These are phyloP conservation scores for Crithidia expoeki DNA, from an alignment of 208 protist genomes.

Conservation along the genomic window DNA sequence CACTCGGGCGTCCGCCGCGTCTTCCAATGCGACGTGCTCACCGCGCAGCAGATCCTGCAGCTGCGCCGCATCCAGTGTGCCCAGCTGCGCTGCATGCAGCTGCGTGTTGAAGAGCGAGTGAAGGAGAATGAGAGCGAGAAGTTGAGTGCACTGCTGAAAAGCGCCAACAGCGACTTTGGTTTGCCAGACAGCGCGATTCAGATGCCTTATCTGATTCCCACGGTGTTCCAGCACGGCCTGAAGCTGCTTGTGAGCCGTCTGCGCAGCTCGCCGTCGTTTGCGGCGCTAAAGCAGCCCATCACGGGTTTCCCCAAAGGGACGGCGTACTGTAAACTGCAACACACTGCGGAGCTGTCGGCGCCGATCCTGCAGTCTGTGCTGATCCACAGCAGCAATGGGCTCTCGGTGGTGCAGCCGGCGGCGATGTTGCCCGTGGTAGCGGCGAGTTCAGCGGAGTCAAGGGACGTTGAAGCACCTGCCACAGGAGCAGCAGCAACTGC, in stretches of 20 bases:
- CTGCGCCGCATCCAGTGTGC: slow-evolving; percentile 77
- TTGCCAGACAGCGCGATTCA: slow-evolving; percentile 43
- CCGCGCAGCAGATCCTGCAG: slow-evolving; percentile 66
- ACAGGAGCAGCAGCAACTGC: slow-evolving; percentile 1
- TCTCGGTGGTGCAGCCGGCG: slow-evolving; percentile 8
- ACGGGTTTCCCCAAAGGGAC: slow-evolving; percentile 19
- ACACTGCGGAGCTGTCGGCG: slow-evolving; percentile 7
- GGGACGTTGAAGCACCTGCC: not conserved
- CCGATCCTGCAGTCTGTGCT: slow-evolving; percentile 54
- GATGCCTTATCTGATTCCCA: slow-evolving; percentile 48
- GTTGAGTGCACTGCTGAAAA: slow-evolving; percentile 37
- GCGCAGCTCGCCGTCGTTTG: slow-evolving; percentile 26
- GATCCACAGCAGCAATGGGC: slow-evolving; percentile 59
- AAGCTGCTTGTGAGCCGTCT: slow-evolving; percentile 47
- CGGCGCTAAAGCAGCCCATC: slow-evolving; percentile 5
- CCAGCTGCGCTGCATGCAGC: slow-evolving; percentile 57
- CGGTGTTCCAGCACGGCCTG: slow-evolving; percentile 55
- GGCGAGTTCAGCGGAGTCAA: not conserved
- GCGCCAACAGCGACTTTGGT: slow-evolving; percentile 68
- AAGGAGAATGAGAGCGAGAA: slow-evolving; percentile 38
- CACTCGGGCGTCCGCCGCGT: slow-evolving; percentile 51
- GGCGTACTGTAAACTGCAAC: slow-evolving; percentile 37
- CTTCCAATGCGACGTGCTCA: slow-evolving; percentile 60
- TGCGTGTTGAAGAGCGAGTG: slow-evolving; percentile 54
- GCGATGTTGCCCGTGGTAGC: not conserved